phyloP scores from a whole-genome alignment of 805 yeast species.

The Cyberlindnera xylosilytica region DNA sequence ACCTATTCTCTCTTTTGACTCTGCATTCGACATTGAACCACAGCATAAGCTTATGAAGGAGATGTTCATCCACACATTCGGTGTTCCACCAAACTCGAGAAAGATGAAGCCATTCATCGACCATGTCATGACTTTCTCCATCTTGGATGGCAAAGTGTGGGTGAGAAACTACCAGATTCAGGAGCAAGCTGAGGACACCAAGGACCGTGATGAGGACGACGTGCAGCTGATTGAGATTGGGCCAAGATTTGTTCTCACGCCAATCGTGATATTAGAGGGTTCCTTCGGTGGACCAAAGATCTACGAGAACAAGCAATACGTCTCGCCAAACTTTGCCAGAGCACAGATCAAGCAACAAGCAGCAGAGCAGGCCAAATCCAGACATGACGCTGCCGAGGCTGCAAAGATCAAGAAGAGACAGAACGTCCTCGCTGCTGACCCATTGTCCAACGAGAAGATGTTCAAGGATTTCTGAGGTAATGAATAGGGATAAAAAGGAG shows the following conservation, averaged over 20 bases:
- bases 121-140: slow-evolving; percentile 89
- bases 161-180: slow-evolving; percentile 89
- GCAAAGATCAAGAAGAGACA: slow-evolving; percentile 75
- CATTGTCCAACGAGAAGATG: slow-evolving; percentile 72
- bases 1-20: slow-evolving; percentile 88
- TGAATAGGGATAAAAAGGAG: too few relatives aligned
- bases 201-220: slow-evolving; percentile 53
- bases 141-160: slow-evolving; percentile 94
- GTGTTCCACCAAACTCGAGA: slow-evolving; percentile 93
- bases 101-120: slow-evolving; percentile 93
- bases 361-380: slow-evolving; percentile 72
- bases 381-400: slow-evolving; percentile 77
- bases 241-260: slow-evolving; percentile 91
- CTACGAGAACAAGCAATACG: slow-evolving; percentile 94
- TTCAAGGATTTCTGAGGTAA: slow-evolving; percentile 54
- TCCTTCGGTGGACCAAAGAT: slow-evolving; percentile 98
- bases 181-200: slow-evolving; percentile 55
- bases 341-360: slow-evolving; percentile 79
- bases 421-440: slow-evolving; percentile 72
- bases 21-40: slow-evolving; percentile 63
- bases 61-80: slow-evolving; percentile 75
- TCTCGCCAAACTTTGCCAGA: slow-evolving; percentile 92
- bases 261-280: slow-evolving; percentile 89
- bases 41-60: slow-evolving; percentile 81
- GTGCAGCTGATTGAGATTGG: slow-evolving; percentile 90